A percentile compares a stretch with the other conserved stretches of the same genome.
Evolutionary conservation across 495 filamentous ascomycete species (phyloP).

Genomic region (Neurospora sp.): DNA sequence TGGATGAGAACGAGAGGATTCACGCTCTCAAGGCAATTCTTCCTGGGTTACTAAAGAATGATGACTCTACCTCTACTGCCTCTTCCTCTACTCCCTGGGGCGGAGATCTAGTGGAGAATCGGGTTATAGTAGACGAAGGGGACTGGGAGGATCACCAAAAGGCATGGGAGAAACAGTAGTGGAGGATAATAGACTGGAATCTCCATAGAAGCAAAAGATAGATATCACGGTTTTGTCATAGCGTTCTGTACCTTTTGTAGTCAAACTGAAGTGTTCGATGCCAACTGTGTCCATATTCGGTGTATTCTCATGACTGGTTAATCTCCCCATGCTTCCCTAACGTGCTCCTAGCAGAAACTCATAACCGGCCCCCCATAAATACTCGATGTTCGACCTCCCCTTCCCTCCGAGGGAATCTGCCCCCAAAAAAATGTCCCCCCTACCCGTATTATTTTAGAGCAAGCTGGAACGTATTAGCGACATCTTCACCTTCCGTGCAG

Average conservation of each 20-base stretch:
- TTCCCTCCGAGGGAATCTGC: background rate
- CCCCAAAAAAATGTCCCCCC: no score
- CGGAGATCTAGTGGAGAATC: background rate
- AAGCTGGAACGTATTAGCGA: no score
- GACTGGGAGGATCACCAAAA: background rate
- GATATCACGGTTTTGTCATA: background rate
- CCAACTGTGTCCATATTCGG: background rate
- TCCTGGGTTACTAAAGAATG: background rate
- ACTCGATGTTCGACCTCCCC: background rate
- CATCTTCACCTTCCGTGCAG: no score
- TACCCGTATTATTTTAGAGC: no score
- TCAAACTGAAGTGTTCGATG: background rate
- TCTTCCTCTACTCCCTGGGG: background rate
- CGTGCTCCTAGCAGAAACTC: background rate
- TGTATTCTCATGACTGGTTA: background rate
- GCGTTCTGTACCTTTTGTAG: background rate
- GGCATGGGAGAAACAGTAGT: background rate
- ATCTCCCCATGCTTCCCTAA: background rate
- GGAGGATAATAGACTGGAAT: background rate
- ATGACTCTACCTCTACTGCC: background rate
- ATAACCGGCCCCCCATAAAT: background rate
- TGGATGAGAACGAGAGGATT: background rate
- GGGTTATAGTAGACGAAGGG: background rate
- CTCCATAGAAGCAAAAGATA: background rate
- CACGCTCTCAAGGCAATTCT: background rate